These are phyloP conservation scores for Plasmodium vivax DNA, from an alignment of 169 alveolate species.

Conservation along the genomic window DNA sequence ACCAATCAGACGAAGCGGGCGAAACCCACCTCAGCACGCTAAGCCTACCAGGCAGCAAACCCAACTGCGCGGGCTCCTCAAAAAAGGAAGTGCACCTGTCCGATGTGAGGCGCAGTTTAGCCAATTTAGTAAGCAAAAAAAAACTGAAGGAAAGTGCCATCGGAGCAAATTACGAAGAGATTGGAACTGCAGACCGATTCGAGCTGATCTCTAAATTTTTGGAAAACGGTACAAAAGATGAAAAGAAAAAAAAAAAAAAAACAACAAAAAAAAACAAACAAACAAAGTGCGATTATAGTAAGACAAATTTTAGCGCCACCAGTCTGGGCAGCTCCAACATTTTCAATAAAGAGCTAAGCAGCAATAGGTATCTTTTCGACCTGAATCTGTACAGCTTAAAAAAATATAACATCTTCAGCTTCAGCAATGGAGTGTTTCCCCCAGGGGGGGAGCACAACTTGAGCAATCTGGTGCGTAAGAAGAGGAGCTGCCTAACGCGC, in stretches of 20 bases:
- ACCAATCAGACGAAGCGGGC: not conserved
- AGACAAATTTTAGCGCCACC: not conserved
- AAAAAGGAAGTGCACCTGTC: not conserved
- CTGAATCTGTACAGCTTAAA: conserved; percentile 22
- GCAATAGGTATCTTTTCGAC: conserved; percentile 45
- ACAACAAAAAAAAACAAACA: not conserved
- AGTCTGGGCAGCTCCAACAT: not conserved
- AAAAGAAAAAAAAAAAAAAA: conserved; percentile 1
- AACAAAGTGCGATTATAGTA: not conserved
- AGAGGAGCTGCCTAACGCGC: not conserved
- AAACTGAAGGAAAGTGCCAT: not conserved
- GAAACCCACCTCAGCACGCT: not conserved
- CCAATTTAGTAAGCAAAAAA: not conserved
- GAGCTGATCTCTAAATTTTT: not conserved
- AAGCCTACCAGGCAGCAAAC: not conserved
- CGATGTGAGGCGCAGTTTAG: not conserved
- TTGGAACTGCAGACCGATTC: not conserved
- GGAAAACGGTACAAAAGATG: not conserved
- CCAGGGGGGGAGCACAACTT: not conserved
- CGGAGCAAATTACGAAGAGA: not conserved
- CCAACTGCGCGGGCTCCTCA: not conserved
- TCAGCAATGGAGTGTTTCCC: conserved; percentile 6
- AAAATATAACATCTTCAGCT: conserved; percentile 37
- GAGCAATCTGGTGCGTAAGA: not conserved
- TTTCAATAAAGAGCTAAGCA: conserved; percentile 30